phyloP scores from a whole-genome alignment of 768 basidiomycete species.

The Lentinula sp. region DNA sequence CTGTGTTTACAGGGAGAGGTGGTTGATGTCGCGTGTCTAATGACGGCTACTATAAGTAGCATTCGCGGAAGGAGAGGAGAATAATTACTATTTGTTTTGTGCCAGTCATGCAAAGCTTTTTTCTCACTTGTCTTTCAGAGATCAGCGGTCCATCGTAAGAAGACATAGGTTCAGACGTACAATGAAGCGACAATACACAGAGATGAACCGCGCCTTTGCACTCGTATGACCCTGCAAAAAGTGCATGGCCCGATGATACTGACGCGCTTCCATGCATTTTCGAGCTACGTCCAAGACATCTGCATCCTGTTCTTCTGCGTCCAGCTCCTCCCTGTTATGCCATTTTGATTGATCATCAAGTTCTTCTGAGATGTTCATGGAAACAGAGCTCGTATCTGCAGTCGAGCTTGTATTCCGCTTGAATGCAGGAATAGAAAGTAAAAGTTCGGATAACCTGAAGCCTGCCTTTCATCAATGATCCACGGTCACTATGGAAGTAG shows the following conservation, averaged over 20 bases:
- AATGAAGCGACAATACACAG: constrained; percentile 4
- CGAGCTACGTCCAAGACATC: not conserved
- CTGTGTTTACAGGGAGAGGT: constrained; percentile 41
- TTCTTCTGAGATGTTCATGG: not conserved
- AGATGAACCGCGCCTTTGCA: constrained; percentile 1
- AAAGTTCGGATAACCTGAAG: constrained; percentile 2
- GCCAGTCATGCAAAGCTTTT: constrained; percentile 5
- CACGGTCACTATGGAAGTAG: not conserved
- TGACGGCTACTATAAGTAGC: not conserved
- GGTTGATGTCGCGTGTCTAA: constrained; percentile 44
- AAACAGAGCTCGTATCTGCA: not conserved
- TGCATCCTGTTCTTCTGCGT: constrained; percentile 3
- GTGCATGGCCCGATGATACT: constrained; percentile 1
- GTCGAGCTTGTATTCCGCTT: not conserved
- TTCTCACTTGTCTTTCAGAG: constrained; percentile 4
- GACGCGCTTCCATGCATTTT: constrained; percentile 2
- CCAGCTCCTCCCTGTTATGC: not conserved
- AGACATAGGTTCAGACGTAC: not conserved
- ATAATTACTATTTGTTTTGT: constrained; percentile 1
- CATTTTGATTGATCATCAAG: not conserved
- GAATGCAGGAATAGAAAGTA: not conserved
- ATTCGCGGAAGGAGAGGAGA: not conserved
- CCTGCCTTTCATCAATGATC: not conserved
- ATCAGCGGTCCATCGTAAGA: not conserved
- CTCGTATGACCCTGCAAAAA: not conserved